These are phyloP conservation scores for Gossypium davidsonii DNA, from an alignment of 441 rosid species.

Conservation along the genomic window DNA sequence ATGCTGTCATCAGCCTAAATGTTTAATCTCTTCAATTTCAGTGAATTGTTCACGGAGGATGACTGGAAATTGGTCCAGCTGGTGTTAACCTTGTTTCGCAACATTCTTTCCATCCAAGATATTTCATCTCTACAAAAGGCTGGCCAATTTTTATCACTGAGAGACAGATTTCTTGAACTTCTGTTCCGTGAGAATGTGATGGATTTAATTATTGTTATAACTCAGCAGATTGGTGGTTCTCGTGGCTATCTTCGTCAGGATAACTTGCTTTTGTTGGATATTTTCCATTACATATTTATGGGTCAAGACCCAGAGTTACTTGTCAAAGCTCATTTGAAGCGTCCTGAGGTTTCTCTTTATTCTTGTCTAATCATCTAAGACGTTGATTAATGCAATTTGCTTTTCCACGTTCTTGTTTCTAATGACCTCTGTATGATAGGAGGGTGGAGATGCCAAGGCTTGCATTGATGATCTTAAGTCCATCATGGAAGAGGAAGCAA, in stretches of 20 bases:
- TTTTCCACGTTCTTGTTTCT: slow-evolving; percentile 7
- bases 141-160: slow-evolving; percentile 58
- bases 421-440: slow-evolving; percentile 28
- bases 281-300: slow-evolving; percentile 57
- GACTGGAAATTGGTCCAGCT: slow-evolving; percentile 98
- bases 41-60: slow-evolving; percentile 75
- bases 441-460: slow-evolving; percentile 38
- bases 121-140: slow-evolving; percentile 61
- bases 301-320: slow-evolving; percentile 79
- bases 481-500: slow-evolving; percentile 70
- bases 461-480: slow-evolving; percentile 61
- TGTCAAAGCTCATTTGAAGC: slow-evolving; percentile 48
- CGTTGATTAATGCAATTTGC: background rate
- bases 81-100: slow-evolving; percentile 76
- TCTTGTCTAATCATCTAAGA: background rate
- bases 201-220: slow-evolving; percentile 65
- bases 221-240: slow-evolving; percentile 60
- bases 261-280: slow-evolving; percentile 77
- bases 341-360: slow-evolving; percentile 34
- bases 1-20: background rate
- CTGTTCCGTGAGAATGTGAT: slow-evolving; percentile 73
- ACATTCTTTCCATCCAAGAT: slow-evolving; percentile 80
- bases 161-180: slow-evolving; percentile 75
- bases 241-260: slow-evolving; percentile 68
- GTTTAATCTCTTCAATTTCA: slow-evolving; percentile 25